Base-by-base conservation (phyloP, 2,329 filamentous ascomycete genomes). In the Exutisphaerella laricina region DNA sequence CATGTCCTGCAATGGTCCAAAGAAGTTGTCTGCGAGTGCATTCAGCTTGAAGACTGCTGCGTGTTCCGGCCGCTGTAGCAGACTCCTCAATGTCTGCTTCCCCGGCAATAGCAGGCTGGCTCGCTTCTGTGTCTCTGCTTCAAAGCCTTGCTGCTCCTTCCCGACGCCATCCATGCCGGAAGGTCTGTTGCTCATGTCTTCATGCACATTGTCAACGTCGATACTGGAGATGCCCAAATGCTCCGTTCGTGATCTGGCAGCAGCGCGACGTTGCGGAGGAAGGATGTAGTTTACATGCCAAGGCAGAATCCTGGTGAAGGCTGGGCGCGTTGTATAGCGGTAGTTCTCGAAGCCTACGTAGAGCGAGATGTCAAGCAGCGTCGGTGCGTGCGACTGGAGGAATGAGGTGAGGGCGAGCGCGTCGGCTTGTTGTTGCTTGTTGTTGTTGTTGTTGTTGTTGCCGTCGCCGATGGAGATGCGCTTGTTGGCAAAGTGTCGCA, bases 311-410 rank as follows among this genome's bases (percentile, higher is more conserved):
- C 72, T 70, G 53, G 82, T 87, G 68, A 88, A 95, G 26, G 87
- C 83, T 2, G 88, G 85, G 12, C 88, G 80, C 3, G 88, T 95
- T 36, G 76, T 70, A 31, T 75, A 71, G 42, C 80, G 74, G 77
- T 92, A 98, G 70, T 97, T 96, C 51, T 88, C 80, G 44, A 84
- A 86, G 22, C 88, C 92, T 50, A 92, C 84, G 65, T 94, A 97
- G 55, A 97, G 82, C 39, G 82, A 89, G 44, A 96, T 80, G 56
- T 94, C 85, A 56, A 96, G 65, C 47, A 97, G 77, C 22, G 84
- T 79, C 37, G 82, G 79, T n/a, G 84, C 86, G 45, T 83, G 80
- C 18, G 81, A 77, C 61, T 81, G 73, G 54, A 96, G 70, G 65
- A 89, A 89, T 49, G 57, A 56, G 12, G 55, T 43, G 6, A 58